Conservation (phyloP, 2,329 filamentous ascomycete genomes). For the Colletotrichum magnum region DNA sequence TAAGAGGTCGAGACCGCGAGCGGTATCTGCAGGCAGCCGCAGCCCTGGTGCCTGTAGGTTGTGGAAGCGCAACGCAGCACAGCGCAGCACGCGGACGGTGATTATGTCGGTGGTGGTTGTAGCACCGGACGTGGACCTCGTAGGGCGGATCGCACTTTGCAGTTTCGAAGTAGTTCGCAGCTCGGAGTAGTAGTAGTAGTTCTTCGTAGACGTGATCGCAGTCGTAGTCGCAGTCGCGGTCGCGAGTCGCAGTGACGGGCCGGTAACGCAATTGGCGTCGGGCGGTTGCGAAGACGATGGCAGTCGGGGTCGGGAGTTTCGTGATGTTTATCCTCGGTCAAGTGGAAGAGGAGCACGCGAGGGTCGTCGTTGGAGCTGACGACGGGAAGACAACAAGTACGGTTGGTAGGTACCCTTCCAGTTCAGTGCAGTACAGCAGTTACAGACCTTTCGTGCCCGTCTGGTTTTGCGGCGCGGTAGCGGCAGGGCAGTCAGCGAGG, state of each 20-base stretch:
- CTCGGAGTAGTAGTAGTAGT: too few species aligned
- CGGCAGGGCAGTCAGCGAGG: constrained; percentile 14
- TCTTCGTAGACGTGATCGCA: too few species aligned
- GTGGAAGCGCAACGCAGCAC: constrained; percentile 34
- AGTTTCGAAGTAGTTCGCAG: too few species aligned
- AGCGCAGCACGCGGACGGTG: constrained; percentile 33
- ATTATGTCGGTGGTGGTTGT: constrained; percentile 18
- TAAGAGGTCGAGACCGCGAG: constrained; percentile 38
- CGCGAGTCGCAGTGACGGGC: constrained; percentile 1
- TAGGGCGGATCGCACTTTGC: constrained; percentile 11
- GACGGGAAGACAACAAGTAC: neutral
- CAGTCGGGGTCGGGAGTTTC: constrained; percentile 19
- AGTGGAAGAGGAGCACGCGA: constrained; percentile 40
- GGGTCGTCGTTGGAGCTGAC: constrained; percentile 32
- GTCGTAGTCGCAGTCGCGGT: too few species aligned
- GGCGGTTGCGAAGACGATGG: constrained; percentile 2
- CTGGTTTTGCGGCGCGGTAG: too few species aligned
- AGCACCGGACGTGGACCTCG: constrained; percentile 4
- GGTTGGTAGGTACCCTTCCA: constrained; percentile 4
- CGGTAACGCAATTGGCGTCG: constrained; percentile 18
- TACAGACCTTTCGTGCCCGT: too few species aligned
- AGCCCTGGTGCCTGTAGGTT: constrained; percentile 35
- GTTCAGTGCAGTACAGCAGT: too few species aligned
- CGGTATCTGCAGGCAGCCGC: constrained; percentile 41
- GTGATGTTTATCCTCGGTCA: constrained; percentile 42